phyloP scores from a whole-genome alignment of 1,284 basidiomycete genomes.

The Puccinia coronata region DNA sequence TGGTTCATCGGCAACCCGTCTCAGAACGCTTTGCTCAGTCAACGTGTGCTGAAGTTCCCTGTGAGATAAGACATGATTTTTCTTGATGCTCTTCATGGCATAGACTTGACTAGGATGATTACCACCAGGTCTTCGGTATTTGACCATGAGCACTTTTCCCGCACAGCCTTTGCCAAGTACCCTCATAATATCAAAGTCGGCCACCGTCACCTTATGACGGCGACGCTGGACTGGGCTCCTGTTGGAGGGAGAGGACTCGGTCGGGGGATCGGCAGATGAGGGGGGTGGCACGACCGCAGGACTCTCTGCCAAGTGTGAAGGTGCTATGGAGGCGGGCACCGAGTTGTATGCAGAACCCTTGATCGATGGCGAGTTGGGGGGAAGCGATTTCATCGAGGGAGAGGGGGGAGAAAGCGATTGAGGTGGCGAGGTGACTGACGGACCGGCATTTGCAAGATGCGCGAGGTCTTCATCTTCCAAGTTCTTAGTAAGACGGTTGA shows the following conservation, averaged over 20 bases:
- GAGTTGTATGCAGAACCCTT: neutral
- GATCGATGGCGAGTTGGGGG: no score
- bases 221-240: conserved; percentile 7
- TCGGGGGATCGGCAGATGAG: neutral
- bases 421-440: neutral
- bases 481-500: neutral
- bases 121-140: neutral
- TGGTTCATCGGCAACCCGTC: conserved; percentile 71
- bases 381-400: no score
- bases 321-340: neutral
- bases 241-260: neutral
- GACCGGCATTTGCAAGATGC: no score
- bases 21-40: conserved; percentile 89
- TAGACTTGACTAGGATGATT: conserved; percentile 63
- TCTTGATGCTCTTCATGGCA: conserved; percentile 94
- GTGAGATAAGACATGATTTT: conserved; percentile 89
- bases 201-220: conserved; percentile 60
- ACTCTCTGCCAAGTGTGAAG: neutral
- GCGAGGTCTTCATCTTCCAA: neutral
- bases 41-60: conserved; percentile 93
- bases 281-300: neutral
- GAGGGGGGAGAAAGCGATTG: neutral
- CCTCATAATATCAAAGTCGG: conserved; percentile 94
- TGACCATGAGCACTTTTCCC: conserved; percentile 67
- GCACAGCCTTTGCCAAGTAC: conserved; percentile 95